phyloP scores from a whole-genome alignment of 495 filamentous ascomycete genomes.

The Aspergillus sclerotioniger region DNA sequence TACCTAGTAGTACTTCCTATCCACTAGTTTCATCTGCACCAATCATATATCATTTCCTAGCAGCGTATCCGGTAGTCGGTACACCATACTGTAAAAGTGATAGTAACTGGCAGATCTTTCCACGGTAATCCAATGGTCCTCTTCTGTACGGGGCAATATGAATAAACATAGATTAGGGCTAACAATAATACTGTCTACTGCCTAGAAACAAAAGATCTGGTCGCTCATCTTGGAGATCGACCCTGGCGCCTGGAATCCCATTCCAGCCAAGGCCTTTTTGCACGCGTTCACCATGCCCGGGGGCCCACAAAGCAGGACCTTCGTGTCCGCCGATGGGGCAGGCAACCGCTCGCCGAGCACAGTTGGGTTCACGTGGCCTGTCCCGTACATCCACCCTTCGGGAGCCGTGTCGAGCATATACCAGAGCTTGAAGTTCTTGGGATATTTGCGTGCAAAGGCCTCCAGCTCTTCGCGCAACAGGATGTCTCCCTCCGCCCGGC shows the following conservation, averaged over 20 bases:
- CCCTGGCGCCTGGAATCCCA: slow-evolving; percentile 31
- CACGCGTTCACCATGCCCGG: slow-evolving; percentile 32
- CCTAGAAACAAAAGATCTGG: slow-evolving; percentile 30
- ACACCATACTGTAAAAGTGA: too few species aligned
- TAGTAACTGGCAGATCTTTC: too few species aligned
- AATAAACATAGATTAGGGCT: background rate
- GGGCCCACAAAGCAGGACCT: slow-evolving; percentile 34
- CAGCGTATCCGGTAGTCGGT: too few species aligned
- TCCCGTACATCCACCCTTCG: slow-evolving; percentile 21
- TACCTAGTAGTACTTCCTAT: too few species aligned
- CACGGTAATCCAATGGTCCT: too few species aligned
- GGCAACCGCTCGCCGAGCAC: slow-evolving; percentile 21
- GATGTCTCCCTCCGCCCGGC: slow-evolving; percentile 39
- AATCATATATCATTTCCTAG: too few species aligned
- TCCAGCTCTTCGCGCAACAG: slow-evolving; percentile 46
- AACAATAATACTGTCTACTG: background rate
- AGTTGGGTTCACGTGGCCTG: slow-evolving; percentile 21
- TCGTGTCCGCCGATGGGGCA: slow-evolving; percentile 13
- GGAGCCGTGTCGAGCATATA: slow-evolving; percentile 41
- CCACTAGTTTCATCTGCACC: too few species aligned
- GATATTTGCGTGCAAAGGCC: slow-evolving; percentile 35
- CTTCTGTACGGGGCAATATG: too few species aligned
- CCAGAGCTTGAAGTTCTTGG: slow-evolving; percentile 39
- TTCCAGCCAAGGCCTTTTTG: slow-evolving; percentile 26
- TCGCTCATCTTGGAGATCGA: slow-evolving; percentile 30